These are phyloP conservation scores for Lepiota subincarnata DNA, from an alignment of 768 basidiomycete genomes.

Conservation along the genomic window DNA sequence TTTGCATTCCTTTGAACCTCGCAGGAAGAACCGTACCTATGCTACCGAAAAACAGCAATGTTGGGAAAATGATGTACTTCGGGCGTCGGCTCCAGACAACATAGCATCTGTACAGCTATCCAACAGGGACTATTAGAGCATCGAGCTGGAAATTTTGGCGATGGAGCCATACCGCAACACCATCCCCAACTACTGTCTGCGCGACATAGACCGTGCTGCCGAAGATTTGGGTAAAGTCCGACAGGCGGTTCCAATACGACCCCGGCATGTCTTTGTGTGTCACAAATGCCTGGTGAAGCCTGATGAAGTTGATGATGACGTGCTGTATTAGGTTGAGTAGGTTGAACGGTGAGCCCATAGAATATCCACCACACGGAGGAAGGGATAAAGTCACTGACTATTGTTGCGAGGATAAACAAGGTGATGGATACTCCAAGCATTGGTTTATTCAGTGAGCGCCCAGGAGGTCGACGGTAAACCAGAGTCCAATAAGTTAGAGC, in stretches of 20 bases:
- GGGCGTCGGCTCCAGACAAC: slow-evolving; percentile 25
- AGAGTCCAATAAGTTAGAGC: slow-evolving; percentile 22
- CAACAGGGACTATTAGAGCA: neutral
- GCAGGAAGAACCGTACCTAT: slow-evolving; percentile 9
- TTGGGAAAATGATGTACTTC: slow-evolving; percentile 20
- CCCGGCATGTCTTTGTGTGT: neutral
- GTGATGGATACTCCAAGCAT: slow-evolving; percentile 25
- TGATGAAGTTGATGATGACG: neutral
- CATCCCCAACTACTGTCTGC: slow-evolving; percentile 32
- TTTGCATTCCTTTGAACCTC: no score
- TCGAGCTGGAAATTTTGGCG: neutral
- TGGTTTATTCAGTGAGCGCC: slow-evolving; percentile 18
- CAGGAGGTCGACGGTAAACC: slow-evolving; percentile 17
- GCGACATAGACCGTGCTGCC: slow-evolving; percentile 27
- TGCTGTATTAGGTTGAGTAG: neutral
- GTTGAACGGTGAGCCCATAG: neutral
- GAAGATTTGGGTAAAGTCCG: slow-evolving; percentile 26
- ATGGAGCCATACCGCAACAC: slow-evolving; percentile 22
- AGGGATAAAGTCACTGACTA: slow-evolving; percentile 15
- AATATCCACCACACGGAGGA: neutral
- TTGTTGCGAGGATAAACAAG: slow-evolving; percentile 26
- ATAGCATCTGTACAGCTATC: slow-evolving; percentile 27
- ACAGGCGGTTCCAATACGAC: slow-evolving; percentile 26
- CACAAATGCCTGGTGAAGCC: neutral
- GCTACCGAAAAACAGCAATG: slow-evolving; percentile 24